Percentiles rank a stretch among this genome's conserved stretches.
Conservation (phyloP, 371 early-diverging fungal species). For the Mucor racemosus region DNA sequence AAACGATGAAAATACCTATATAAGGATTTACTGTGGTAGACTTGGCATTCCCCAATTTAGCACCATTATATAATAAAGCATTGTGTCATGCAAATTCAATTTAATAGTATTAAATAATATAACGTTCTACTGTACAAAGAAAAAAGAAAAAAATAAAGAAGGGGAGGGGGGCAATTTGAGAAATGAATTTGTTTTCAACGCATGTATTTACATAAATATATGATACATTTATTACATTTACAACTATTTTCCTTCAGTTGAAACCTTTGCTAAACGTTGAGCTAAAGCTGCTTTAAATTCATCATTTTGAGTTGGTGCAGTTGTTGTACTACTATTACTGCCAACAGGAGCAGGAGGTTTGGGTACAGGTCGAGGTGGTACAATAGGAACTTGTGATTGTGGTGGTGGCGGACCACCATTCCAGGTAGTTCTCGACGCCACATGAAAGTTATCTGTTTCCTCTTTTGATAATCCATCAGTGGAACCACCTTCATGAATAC, state of each 20-base stretch:
- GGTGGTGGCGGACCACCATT: background rate
- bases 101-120: no score
- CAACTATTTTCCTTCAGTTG: background rate
- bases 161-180: no score
- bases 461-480: slow-evolving; percentile 10
- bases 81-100: no score
- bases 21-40: no score
- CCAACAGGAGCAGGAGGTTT: background rate
- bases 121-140: no score
- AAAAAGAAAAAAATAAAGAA: no score
- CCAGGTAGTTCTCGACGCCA: background rate
- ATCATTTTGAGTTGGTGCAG: slow-evolving; percentile 11
- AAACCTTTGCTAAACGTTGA: slow-evolving; percentile 26
- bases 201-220: slow-evolving; percentile 2
- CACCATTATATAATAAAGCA: no score
- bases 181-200: background rate
- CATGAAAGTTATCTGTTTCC: slow-evolving; percentile 16
- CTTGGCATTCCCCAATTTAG: no score
- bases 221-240: slow-evolving; percentile 2
- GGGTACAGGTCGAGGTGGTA: slow-evolving; percentile 26
- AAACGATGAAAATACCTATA: no score
- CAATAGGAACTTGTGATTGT: slow-evolving; percentile 8
- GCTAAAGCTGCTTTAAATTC: slow-evolving; percentile 28
- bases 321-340: background rate
- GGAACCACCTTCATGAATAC: slow-evolving; percentile 34